Conservation (phyloP, 192 early-diverging fungal genomes). For the Coemansia sp. region DNA sequence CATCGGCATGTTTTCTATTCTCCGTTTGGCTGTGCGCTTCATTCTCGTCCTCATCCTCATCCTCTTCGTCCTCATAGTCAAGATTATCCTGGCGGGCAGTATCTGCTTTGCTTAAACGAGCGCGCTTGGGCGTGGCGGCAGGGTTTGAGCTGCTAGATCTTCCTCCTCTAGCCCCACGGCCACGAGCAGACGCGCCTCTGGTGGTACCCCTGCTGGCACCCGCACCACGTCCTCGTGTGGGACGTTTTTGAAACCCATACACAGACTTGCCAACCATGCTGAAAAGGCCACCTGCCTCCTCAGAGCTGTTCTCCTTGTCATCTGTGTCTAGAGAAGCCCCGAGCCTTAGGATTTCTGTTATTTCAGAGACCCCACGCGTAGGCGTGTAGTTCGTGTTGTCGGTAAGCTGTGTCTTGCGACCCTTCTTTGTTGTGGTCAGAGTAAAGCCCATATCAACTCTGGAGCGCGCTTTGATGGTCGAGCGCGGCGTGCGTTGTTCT, state of each 20-base stretch:
- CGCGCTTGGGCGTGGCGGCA: background rate
- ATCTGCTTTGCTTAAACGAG: background rate
- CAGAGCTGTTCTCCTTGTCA: conserved; percentile 52
- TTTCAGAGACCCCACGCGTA: conserved; percentile 23
- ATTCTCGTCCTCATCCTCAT: conserved; percentile 18
- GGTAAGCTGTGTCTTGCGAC: conserved; percentile 36
- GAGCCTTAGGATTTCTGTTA: conserved; percentile 41
- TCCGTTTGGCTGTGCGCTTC: background rate
- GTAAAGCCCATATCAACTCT: conserved; percentile 52
- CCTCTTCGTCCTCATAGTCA: conserved; percentile 11
- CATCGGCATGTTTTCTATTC: background rate
- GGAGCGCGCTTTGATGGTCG: conserved; percentile 11
- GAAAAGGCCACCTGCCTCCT: conserved; percentile 20
- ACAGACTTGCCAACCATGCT: conserved; percentile 33
- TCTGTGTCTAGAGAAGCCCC: conserved; percentile 41
- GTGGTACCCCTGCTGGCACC: conserved; percentile 15
- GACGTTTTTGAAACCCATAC: conserved; percentile 46
- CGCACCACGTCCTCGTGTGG: conserved; percentile 27
- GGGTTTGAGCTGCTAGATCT: background rate
- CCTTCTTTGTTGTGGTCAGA: conserved; percentile 31
- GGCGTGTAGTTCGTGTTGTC: conserved; percentile 29
- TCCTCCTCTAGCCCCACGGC: conserved; percentile 13
- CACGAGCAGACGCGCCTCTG: conserved; percentile 12
- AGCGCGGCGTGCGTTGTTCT: conserved; percentile 22
- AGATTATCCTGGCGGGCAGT: background rate